Base-by-base conservation (phyloP, 2,329 filamentous ascomycete genomes). In the Fusarium secorum region DNA sequence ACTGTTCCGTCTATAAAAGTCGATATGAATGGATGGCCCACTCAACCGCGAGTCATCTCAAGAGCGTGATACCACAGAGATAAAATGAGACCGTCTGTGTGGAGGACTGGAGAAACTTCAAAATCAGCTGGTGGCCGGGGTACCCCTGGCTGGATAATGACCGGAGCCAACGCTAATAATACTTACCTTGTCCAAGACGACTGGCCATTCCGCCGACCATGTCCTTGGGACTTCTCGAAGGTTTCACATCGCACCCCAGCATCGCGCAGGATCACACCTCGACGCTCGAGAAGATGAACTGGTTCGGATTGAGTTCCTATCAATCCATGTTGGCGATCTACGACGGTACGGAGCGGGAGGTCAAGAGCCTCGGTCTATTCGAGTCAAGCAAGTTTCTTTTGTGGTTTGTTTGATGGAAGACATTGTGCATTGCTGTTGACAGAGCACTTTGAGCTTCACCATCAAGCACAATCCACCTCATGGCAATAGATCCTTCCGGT, bases 151-250 rank as follows among this genome's bases (percentile, higher is more conserved):
- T 49, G 38, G 32, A 41, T 60, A 38, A 42, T 24, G 57, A 49
- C 59, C 68, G 59, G 58, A 54, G 52, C 63, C 67, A 71, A 59
- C 68, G 70, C 64, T 74, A 74, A 67, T 52, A 60, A 60, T 42
- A 44, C 42, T 18, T 46, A 62, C 74, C 74, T 64, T 75, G 74
- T 60, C 60, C 38, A 54, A 24, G 55, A 52, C 61, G 62, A 74
- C 62, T 73, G 65, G 58, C 49, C 65, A 74, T 76, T 76, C 74
- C 73, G 70, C 74, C 70, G 75, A 76, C 74, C 75, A 76, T 76
- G 73, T 70, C 75, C 75, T 73, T 76, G 75, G 75, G 74, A 73
- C 73, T 76, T 76, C 75, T 74, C 70, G 75, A 76, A 76, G 74
- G 75, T 76, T 76, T 76, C 73, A 75, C 64, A 68, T 67, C 57